Base-by-base conservation (phyloP, 768 basidiomycete species). In the Sarcomyxa edulis region DNA sequence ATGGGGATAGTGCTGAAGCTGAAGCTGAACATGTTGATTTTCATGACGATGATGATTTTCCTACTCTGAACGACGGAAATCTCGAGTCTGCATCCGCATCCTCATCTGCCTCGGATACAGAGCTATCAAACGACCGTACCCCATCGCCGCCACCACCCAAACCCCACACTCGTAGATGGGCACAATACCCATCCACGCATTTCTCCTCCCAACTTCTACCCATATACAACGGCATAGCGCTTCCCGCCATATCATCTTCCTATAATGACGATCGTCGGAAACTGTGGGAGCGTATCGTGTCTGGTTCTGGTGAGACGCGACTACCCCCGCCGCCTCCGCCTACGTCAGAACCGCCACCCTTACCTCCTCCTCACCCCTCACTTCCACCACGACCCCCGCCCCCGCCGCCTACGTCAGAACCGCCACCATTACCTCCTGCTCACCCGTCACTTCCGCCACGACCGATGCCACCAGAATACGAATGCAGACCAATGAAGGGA, bases 141-240 rank as follows among this genome's bases (percentile, higher is more conserved):
- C 40, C 33, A 18, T 22, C 32, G 5, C 42, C 23, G 10, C 27
- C 38, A 24, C 32, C 22, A 10, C 42, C 11, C 31, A 43, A 26
- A 27, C 35, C 10, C 10, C 22, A 36, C 16, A 30, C 43, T 29
- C 42, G 41, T 9, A 54, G 82, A 37, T 86, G 85, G 84, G 84
- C 80, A 8, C 52, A 43, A 24, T 87, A 81, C 48, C 78, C 82
- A 3, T 54, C 64, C 25, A 68, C 69, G 7, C 68, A 76, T 43
- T 87, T 87, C 49, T 71, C 73, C 4, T 78, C 67, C 24, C 58
- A 65, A 27, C 64, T 66, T 20, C 72, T 87, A 11, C 74, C 75
- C 4, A 37, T 74, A 1, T 83, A 78, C 50, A 64, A 54, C 7
- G 69, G 71, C 25, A 48, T 32, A 34, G 47, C 29, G 48, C 39